These are phyloP conservation scores for Candida krabiensis DNA, from an alignment of 805 yeast species.

Conservation along the genomic window DNA sequence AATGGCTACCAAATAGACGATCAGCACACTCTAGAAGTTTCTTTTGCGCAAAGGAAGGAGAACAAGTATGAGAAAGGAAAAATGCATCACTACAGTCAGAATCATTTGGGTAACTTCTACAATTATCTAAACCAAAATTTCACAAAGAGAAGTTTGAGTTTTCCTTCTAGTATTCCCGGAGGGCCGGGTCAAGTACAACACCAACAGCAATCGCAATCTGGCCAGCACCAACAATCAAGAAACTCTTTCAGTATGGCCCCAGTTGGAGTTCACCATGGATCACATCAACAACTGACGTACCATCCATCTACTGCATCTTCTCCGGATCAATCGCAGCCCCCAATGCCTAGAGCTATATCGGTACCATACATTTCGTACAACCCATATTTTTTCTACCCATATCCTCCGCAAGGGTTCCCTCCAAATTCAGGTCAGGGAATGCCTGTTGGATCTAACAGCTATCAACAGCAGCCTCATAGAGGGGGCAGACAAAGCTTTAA, in stretches of 20 bases:
- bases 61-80: constrained; percentile 42
- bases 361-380: constrained; percentile 18
- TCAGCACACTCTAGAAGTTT: constrained; percentile 41
- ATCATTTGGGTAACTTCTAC: constrained; percentile 31
- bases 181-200: not conserved
- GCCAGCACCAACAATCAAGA: constrained; percentile 1
- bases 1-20: constrained; percentile 47
- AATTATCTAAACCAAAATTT: constrained; percentile 23
- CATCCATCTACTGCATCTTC: constrained; percentile 1
- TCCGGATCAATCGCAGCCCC: constrained; percentile 12
- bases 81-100: constrained; percentile 36
- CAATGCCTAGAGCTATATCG: constrained; percentile 11
- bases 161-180: constrained; percentile 5
- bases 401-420: constrained; percentile 9
- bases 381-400: constrained; percentile 23
- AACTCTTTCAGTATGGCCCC: not conserved
- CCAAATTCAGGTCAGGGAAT: not conserved
- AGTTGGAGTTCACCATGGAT: no score
- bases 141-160: constrained; percentile 17
- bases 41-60: constrained; percentile 75
- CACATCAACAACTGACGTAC: constrained; percentile 8
- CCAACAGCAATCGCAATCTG: constrained; percentile 6
- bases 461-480: not conserved
- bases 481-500: constrained; percentile 1
- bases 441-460: not conserved